Base-by-base conservation (phyloP, 2,329 filamentous ascomycete genomes). In the Beauveria varroae region DNA sequence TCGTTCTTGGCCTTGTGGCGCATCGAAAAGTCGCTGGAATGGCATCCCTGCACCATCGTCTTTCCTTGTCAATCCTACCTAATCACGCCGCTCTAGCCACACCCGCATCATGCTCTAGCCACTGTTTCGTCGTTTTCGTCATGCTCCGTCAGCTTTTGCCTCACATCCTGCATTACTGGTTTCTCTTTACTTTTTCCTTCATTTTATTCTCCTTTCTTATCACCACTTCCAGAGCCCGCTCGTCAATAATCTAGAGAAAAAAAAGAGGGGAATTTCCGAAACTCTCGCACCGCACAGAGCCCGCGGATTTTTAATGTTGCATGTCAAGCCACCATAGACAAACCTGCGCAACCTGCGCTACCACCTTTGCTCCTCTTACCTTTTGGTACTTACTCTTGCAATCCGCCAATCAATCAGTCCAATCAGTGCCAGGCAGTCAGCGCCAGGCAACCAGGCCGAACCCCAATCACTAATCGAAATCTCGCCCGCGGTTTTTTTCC, bases 11-110 rank as follows among this genome's bases (percentile, higher is more conserved):
- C 30, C 26, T n/a, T 52, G 50, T 61, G 50, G 50, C 41, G 51
- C 50, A 61, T 61, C 24, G 58, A 49, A 47, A 61, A 55, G 58
- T 55, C 28, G 22, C 50, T 16, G 51, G 46, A 61, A 41, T 61
- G 24, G 58, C 58, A 61, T 61, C 43, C 57, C 50, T 26, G 16
- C 10, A 24, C 22, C 37, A 59, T 59, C 20, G 56, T 18, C 16
- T 56, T 59, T 59, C 20, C n/a, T 30, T 24, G 44, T 20, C 44
- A n/a, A 26, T 47, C 30, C 26, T 16, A 37, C 30, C 16, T 20
- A 9, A 16, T 34, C 49, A 51, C 28, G 34, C 55, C 44, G 26
- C 22, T 37, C 43, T 9, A 50, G 41, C 44, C 44, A 57, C 43
- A 50, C 16, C 40, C 34, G 34, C 34, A 37, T 43, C 44, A 24